Base-by-base conservation (phyloP, 306 rosid species). In the Casuarina glauca region DNA sequence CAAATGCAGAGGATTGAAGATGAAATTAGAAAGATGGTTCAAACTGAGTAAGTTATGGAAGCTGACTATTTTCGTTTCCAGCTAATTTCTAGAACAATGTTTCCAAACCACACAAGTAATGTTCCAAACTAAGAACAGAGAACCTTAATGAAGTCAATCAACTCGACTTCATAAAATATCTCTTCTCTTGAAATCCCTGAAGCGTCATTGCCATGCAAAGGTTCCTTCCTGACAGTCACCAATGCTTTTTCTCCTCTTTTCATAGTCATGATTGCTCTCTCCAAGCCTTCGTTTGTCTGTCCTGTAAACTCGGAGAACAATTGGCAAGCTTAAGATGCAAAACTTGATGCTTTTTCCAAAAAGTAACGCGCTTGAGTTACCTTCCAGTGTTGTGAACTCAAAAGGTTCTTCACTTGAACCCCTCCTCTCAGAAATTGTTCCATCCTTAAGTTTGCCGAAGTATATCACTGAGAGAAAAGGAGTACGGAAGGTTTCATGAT, bases 241-340 rank as follows among this genome's bases (percentile, higher is more conserved):
- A 81, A 1, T 58, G 96, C 91, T 75, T 80, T 76, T 79, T 91
- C 96, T 76, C 82, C 83, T 71, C 83, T 89, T 61, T 72, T 89
- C 96, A 91, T 91, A 4, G 93, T 87, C 87, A 84, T 78, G 76
- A 91, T 87, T 77, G 93, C 91, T 80, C 77, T 85, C 46, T 89
- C 96, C 57, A 91, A 77, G 60, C 88, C 90, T 77, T 85, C 91
- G 35, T 74, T 80, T 41, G 79, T 76, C 57, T 86, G 91, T 49
- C 83, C 93, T 91, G 89, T 46, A 78, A 78, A 82, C 68, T 20
- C 41, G 78, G 36, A 64, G 42, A 26, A 49, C 52, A 17, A 62
- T 7, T 42, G 20, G 49, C 70, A 48, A 67, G 32, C 46, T 75
- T 73, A n/a, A 41, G 6, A 4, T 15, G 46, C 13, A 58, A 32